phyloP scores from a whole-genome alignment of 768 basidiomycete species.

The Paxillus ammoniavirescens region DNA sequence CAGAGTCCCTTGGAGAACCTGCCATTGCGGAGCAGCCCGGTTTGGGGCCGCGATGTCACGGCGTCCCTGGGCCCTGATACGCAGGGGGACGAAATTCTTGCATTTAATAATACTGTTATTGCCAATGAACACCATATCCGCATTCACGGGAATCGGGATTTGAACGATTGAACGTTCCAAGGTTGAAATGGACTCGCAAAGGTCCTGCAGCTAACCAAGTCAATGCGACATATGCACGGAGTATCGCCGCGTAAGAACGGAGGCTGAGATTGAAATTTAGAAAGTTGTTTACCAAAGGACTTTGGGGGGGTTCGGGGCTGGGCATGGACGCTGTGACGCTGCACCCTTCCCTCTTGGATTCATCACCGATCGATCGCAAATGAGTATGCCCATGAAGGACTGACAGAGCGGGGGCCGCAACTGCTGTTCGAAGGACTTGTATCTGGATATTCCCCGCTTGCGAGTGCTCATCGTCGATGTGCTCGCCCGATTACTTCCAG shows the following conservation, averaged over 20 bases:
- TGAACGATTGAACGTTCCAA: too few relatives aligned
- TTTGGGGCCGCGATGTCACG: too few relatives aligned
- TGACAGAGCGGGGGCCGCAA: background rate
- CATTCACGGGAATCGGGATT: too few relatives aligned
- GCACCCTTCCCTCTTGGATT: background rate
- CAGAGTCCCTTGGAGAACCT: too few relatives aligned
- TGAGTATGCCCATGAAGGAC: background rate
- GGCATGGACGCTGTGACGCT: background rate
- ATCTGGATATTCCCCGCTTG: background rate
- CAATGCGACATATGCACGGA: too few relatives aligned
- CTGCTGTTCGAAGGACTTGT: background rate
- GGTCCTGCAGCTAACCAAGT: too few relatives aligned
- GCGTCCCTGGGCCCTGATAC: background rate
- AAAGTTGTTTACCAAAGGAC: background rate
- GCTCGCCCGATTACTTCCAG: background rate
- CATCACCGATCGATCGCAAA: background rate
- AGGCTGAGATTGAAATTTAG: too few relatives aligned
- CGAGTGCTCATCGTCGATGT: too few relatives aligned
- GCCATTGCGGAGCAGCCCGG: too few relatives aligned
- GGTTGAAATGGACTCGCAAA: too few relatives aligned
- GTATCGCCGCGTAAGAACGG: too few relatives aligned
- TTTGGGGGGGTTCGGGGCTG: background rate
- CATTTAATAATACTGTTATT: background rate
- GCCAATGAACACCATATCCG: background rate
- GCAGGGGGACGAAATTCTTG: background rate